Evolutionary conservation across 345 rosid genomes (phyloP).

Genomic region (Brassica carinata): DNA sequence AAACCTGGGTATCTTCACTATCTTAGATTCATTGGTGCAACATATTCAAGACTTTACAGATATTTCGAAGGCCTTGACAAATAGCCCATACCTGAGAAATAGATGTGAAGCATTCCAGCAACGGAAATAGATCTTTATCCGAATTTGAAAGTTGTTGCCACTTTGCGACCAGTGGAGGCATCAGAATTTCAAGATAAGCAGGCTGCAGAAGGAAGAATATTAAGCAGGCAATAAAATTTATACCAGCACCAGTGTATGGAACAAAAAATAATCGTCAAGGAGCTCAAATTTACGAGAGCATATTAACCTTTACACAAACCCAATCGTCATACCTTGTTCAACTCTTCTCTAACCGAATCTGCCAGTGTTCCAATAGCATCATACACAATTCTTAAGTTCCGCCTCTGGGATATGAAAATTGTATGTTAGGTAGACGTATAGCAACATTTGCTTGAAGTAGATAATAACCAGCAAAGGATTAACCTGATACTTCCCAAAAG

Average conservation of each 20-base stretch:
- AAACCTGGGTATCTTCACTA: slow-evolving; percentile 11
- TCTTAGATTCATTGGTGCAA: slow-evolving; percentile 1
- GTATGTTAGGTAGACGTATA: slow-evolving; percentile 20
- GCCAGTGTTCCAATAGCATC: slow-evolving; percentile 99
- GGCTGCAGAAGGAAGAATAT: slow-evolving; percentile 58
- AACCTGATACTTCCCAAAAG: slow-evolving; percentile 99
- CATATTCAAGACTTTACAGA: slow-evolving; percentile 6
- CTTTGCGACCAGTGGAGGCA: slow-evolving; percentile 93
- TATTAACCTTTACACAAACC: slow-evolving; percentile 2
- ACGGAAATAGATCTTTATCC: slow-evolving; percentile 91
- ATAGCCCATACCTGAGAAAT: slow-evolving; percentile 72
- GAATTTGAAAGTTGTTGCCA: slow-evolving; percentile 93
- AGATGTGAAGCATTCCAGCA: slow-evolving; percentile 94
- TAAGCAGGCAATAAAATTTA: slow-evolving; percentile 3
- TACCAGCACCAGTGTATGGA: slow-evolving; percentile 1
- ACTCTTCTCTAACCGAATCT: slow-evolving; percentile 85
- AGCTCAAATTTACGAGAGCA: slow-evolving; percentile 11
- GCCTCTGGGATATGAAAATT: slow-evolving; percentile 55
- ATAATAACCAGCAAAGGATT: slow-evolving; percentile 10
- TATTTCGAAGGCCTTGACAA: slow-evolving; percentile 3
- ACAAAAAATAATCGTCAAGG: background rate
- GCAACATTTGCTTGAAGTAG: slow-evolving; percentile 7
- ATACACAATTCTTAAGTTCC: slow-evolving; percentile 92
- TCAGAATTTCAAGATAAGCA: slow-evolving; percentile 73
- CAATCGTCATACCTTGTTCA: slow-evolving; percentile 66